These are phyloP conservation scores for Oryza coarctata DNA, from an alignment of 176 grass and related monocot species.

Conservation along the genomic window DNA sequence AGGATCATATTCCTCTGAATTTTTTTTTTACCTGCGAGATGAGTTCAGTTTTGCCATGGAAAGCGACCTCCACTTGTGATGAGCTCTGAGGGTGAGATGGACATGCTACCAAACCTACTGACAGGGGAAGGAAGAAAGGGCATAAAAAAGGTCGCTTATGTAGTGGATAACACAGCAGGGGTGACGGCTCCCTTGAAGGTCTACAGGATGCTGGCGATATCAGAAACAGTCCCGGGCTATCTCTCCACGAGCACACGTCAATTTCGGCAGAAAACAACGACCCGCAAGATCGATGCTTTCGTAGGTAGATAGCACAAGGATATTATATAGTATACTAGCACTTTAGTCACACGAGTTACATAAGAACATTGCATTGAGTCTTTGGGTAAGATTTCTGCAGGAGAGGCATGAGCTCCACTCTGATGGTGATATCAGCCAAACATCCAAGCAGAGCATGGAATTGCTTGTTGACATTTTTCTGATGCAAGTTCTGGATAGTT, in stretches of 20 bases:
- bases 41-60: not conserved
- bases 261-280: constrained; percentile 1
- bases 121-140: not conserved
- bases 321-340: not conserved
- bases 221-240: not conserved
- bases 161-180: constrained; percentile 17
- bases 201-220: not conserved
- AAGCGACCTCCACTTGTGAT: not conserved
- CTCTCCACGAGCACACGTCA: not conserved
- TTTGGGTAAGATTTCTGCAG: not conserved
- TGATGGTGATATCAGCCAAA: constrained; percentile 9
- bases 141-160: not conserved
- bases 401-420: not conserved
- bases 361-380: not conserved
- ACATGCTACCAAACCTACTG: constrained; percentile 30
- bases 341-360: not conserved
- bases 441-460: not conserved
- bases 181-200: constrained; percentile 5
- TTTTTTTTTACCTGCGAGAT: not conserved
- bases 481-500: constrained; percentile 16
- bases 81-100: not conserved
- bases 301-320: not conserved
- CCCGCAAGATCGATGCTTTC: not conserved
- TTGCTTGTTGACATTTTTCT: not conserved
- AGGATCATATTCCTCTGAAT: not conserved